Base-by-base conservation (phyloP, 2,329 filamentous ascomycete genomes). In the Leptographium galeiforme region DNA sequence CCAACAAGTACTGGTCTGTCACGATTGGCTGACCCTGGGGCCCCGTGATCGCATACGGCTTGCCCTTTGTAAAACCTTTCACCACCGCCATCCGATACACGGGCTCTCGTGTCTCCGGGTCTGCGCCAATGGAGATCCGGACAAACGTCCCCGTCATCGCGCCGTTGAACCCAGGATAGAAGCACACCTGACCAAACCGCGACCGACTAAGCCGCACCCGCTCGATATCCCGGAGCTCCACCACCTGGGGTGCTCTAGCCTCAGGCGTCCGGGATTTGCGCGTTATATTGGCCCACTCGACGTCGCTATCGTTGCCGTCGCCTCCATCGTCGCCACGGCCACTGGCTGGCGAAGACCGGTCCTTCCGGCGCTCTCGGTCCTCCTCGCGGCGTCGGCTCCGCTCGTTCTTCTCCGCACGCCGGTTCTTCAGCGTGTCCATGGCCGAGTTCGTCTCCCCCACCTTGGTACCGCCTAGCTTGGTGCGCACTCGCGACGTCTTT, bases 171-270 rank as follows among this genome's bases (percentile, higher is more conserved):
- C 84, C 84, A 12, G 93, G 93, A 61, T 90, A 91, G 71, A 95
- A 95, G 74, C 89, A 96, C 53, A 95, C 85, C 63, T 91, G 82
- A 8, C 86, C 85, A 66, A 98, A 95, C 63, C 89, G 87, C 60
- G 80, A 85, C 57, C 93, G 81, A 50, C 90, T 88, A 55, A 98
- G 79, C 54, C 89, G 82, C 52, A 91, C 81, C 50, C 87, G 81
- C 64, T 97, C 86, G 59, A 91, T 82, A 66, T 97, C 89, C n/a
- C 77, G 77, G 19, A 95, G 72, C 39, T 85, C 81, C 2, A 87
- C 81, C 32, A 82, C 84, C 45, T 81, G 79, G 44, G 83, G 79
- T 56, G 87, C 81, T 58, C 82, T 84, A 36, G 75, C 61, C 51
- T 80, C 77, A 1, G 77, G 78, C 1, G 76, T 72, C 18, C 68